Evolutionary conservation across 441 rosid genomes (phyloP).

Genomic region (Croton laevigatus): DNA sequence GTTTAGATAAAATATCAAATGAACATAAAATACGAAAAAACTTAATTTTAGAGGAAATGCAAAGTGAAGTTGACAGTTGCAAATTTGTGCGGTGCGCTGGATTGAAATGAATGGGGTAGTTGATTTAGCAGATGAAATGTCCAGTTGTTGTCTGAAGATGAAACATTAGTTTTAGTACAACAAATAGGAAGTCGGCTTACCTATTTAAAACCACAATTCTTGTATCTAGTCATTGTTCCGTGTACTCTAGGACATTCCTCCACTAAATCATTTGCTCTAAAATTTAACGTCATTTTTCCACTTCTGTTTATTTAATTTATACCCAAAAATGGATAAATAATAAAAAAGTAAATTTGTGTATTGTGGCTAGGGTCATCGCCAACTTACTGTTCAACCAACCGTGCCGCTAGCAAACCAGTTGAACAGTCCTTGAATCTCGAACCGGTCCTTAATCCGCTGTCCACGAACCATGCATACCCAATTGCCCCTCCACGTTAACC

Average conservation of each 20-base stretch:
- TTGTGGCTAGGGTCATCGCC: no score
- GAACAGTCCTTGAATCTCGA: no score
- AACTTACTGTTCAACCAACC: no score
- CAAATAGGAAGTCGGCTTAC: background rate
- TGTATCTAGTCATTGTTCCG: constrained; percentile 2
- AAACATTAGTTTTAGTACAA: background rate
- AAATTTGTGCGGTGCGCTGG: background rate
- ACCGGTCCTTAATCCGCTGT: no score
- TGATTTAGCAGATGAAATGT: background rate
- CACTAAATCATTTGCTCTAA: no score
- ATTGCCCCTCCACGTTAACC: no score
- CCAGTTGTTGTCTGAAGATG: constrained; percentile 7
- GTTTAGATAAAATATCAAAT: background rate
- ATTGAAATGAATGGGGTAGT: background rate
- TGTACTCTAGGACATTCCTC: background rate
- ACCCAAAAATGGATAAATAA: no score
- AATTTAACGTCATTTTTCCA: background rate
- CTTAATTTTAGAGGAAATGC: background rate
- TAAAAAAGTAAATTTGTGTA: no score
- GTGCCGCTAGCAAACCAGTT: no score
- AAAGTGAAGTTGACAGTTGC: background rate
- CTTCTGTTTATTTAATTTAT: background rate
- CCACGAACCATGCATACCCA: no score
- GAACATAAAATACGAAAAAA: no score
- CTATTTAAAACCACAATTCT: background rate